A percentile compares a stretch with the other conserved stretches of the same genome.
Evolutionary conservation across 2,329 filamentous ascomycete species (phyloP).

Genomic region (Didymella glomerata): DNA sequence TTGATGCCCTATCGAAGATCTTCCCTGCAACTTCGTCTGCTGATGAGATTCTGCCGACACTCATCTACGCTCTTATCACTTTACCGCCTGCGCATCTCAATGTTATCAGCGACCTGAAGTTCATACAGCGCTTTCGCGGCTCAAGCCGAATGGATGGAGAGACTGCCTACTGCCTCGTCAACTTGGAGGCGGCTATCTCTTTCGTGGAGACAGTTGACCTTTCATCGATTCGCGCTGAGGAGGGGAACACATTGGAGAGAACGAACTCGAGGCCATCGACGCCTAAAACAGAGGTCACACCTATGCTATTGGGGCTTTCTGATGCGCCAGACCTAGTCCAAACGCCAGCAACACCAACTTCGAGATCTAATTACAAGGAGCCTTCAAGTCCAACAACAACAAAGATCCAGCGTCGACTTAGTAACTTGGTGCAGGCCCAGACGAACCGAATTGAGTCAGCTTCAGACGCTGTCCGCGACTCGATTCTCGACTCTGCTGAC

Average conservation of each 20-base stretch:
- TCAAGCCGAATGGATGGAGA: constrained; percentile 89
- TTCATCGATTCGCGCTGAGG: constrained; percentile 83
- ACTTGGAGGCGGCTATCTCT: constrained; percentile 91
- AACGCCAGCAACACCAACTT: constrained; percentile 47
- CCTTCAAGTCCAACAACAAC: constrained; percentile 50
- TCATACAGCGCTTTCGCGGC: constrained; percentile 91
- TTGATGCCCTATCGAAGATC: constrained; percentile 77
- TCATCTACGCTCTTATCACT: constrained; percentile 96
- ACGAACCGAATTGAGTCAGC: constrained; percentile 82
- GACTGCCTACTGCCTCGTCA: constrained; percentile 94
- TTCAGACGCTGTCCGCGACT: constrained; percentile 77
- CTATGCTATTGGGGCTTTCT: constrained; percentile 52
- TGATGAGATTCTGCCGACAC: constrained; percentile 94
- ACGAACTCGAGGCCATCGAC: constrained; percentile 58
- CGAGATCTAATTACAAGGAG: constrained; percentile 31
- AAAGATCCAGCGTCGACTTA: constrained; percentile 77
- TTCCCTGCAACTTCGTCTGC: constrained; percentile 83
- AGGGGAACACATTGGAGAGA: constrained; percentile 70
- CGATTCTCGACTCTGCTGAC: constrained; percentile 80
- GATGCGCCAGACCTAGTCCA: constrained; percentile 52
- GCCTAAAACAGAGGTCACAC: constrained; percentile 49
- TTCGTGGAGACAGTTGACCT: constrained; percentile 96
- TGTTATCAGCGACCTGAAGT: constrained; percentile 92
- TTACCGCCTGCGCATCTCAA: constrained; percentile 85
- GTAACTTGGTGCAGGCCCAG: constrained; percentile 85